phyloP scores from a whole-genome alignment of 768 basidiomycete genomes.

The Mycena chlorophos region DNA sequence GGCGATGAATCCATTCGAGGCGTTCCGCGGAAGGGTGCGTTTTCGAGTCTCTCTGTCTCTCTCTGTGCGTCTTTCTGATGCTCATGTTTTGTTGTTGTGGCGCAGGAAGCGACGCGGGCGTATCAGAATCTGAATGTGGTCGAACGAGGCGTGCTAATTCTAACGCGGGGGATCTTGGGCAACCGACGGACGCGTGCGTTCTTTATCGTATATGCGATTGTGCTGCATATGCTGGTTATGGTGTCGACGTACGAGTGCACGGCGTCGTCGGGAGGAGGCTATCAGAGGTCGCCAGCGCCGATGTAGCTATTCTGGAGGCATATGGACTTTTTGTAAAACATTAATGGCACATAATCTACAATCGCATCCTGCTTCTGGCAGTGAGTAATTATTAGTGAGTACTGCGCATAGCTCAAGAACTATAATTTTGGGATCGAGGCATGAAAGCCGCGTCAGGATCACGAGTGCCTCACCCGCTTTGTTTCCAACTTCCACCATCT shows the following conservation, averaged over 20 bases:
- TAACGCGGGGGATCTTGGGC: constrained; percentile 85
- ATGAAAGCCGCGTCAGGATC: no score
- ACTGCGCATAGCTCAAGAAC: no score
- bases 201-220: constrained; percentile 85
- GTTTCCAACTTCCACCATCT: no score
- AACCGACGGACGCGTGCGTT: constrained; percentile 87
- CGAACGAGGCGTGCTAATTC: constrained; percentile 81
- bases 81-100: constrained; percentile 1
- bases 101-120: constrained; percentile 90
- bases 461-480: no score
- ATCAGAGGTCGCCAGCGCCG: constrained; percentile 55
- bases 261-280: constrained; percentile 46
- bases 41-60: not conserved
- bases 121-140: constrained; percentile 89
- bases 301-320: constrained; percentile 24
- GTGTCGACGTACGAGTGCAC: constrained; percentile 78
- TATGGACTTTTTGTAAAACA: not conserved
- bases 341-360: no score
- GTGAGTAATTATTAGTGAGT: no score
- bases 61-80: constrained; percentile 3
- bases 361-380: no score
- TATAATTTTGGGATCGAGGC: no score
- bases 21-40: constrained; percentile 90
- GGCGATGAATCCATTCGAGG: constrained; percentile 97
- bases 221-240: constrained; percentile 78